Base-by-base conservation (phyloP, 192 early-diverging fungal species). In the Helicostylum pulchrum region DNA sequence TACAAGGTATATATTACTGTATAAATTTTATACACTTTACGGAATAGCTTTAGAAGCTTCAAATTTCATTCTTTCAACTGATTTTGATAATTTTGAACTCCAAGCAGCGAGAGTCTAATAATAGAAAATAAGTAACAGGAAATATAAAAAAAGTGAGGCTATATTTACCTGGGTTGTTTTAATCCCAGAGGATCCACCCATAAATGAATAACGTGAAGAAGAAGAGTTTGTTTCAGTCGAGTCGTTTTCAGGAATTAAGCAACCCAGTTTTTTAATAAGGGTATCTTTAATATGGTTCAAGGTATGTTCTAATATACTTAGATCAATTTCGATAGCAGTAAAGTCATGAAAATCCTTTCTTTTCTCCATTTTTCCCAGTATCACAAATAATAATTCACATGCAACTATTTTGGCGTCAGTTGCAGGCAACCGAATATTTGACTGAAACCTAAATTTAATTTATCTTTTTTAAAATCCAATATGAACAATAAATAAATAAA, bases 11-110 rank as follows among this genome's bases (percentile, higher is more conserved):
- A 17, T 30, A 53, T 42, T 20, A 30, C 3, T 39, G 2, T 8
- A 23, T 23, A 15, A 43, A 21, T 23, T 42, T n/a, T 52, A 10
- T 7, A 44, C 6, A 9, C 5, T 39, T 64, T 34, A 30, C 42
- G n/a, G 17, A n/a, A 23, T 20, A 14, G 36, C 32, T 26, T 53
- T 39, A 32, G 62, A 42, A 26, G 36, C 9, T 23, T 51, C 50
- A 39, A 44, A 36, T 15, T 64, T 64, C 8, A 64, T 64, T 51
- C 51, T 17, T 26, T 64, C 56, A 7, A 58, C 56, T 19, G 56
- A 58, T 44, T 58, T 58, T 12, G 56, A 44, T 20, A 58, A 20
- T 42, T 23, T 39, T n/a, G 31, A 39, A 10, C 42, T 42, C 56
- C 56, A 58, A 19, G 56, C 17, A 58, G 17, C 44, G 17, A 44